Percentiles rank a stretch among this genome's conserved stretches.
Conservation (phyloP, 768 basidiomycete genomes). For the Daedaleopsis nitida region DNA sequence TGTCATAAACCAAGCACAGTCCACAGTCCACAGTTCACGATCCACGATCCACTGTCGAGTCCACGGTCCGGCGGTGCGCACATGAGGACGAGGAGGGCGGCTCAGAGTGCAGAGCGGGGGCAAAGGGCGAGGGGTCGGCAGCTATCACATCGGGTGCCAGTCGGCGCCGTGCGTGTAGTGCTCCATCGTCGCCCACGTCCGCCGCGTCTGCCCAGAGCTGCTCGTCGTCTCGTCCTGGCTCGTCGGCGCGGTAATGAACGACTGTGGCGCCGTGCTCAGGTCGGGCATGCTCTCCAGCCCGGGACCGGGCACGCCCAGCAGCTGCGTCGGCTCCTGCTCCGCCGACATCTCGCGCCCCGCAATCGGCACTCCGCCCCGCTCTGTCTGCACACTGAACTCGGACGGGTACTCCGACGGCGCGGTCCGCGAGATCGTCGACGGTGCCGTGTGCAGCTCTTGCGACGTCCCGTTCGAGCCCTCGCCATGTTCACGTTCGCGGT, state of each 20-base stretch:
- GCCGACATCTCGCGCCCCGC: constrained; percentile 19
- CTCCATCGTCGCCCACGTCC: constrained; percentile 50
- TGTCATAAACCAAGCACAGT: background rate
- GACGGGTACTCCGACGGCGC: constrained; percentile 21
- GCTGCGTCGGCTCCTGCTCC: background rate
- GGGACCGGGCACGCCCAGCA: background rate
- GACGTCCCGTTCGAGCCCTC: background rate
- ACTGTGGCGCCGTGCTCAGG: constrained; percentile 69
- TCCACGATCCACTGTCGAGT: background rate
- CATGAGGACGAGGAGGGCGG: no score
- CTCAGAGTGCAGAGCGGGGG: background rate
- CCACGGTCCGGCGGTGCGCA: background rate
- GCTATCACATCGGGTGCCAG: constrained; percentile 9
- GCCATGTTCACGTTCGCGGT: no score
- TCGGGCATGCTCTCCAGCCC: constrained; percentile 47
- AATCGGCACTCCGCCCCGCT: constrained; percentile 29
- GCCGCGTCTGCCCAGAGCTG: constrained; percentile 46
- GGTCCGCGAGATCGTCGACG: constrained; percentile 22
- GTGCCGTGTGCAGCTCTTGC: constrained; percentile 26
- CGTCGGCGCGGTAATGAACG: constrained; percentile 67
- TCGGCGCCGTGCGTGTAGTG: constrained; percentile 30
- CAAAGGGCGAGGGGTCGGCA: background rate
- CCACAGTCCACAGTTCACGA: constrained; percentile 1
- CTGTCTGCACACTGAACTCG: constrained; percentile 19
- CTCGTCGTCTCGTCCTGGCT: constrained; percentile 60